Conservation (phyloP, 1,284 basidiomycete genomes). For the Agaricales sp. region DNA sequence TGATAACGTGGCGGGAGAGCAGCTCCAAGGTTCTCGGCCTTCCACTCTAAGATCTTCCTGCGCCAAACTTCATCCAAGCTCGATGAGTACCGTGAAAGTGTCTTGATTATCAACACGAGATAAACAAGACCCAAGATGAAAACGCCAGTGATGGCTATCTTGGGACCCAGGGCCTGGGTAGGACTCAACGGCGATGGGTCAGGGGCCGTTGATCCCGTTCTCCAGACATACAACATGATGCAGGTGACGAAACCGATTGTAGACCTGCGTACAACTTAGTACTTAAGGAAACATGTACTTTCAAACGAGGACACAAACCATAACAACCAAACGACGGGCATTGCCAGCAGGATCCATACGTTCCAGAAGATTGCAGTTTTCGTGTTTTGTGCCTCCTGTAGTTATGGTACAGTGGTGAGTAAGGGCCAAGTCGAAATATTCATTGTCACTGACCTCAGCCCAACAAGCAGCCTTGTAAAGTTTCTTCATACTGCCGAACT, state of each 20-base stretch:
- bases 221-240: conserved; percentile 46
- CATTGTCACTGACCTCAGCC: conserved; percentile 34
- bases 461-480: conserved; percentile 49
- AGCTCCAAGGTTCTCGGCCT: not conserved
- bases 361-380: conserved; percentile 46
- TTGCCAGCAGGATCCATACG: conserved; percentile 48
- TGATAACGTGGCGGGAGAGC: not conserved
- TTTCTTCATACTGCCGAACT: conserved; percentile 47
- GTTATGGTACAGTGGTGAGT: conserved; percentile 2
- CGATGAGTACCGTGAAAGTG: conserved; percentile 34
- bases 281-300: not conserved
- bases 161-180: conserved; percentile 26
- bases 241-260: conserved; percentile 41
- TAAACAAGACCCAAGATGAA: conserved; percentile 40
- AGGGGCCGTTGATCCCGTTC: conserved; percentile 29
- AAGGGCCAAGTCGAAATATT: not conserved
- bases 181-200: conserved; percentile 9
- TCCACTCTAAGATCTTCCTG: not conserved
- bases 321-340: conserved; percentile 44
- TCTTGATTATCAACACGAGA: conserved; percentile 34
- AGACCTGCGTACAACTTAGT: conserved; percentile 19
- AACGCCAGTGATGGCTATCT: conserved; percentile 32
- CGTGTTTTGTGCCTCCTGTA: conserved; percentile 38
- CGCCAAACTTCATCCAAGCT: conserved; percentile 9
- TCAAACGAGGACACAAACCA: conserved; percentile 26